Conservation (phyloP, 2,329 filamentous ascomycete genomes). For the Fusarium piperis region DNA sequence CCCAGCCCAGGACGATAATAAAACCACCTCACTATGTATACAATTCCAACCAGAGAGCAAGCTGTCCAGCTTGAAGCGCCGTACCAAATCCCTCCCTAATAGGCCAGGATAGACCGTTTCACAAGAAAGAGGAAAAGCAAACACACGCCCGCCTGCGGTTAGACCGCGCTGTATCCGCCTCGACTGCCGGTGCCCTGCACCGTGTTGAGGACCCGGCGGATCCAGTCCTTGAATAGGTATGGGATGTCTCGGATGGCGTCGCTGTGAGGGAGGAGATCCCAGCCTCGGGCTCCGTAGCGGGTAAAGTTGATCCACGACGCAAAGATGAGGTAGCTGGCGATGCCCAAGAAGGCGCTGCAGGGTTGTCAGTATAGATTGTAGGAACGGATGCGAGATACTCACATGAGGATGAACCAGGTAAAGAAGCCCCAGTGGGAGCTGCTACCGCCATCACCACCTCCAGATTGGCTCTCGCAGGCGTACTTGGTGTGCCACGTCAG, state of each 20-base stretch:
- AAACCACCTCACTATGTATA: slow-evolving; percentile 36
- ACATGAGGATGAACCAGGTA: slow-evolving; percentile 96
- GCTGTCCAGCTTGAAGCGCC: slow-evolving; percentile 42
- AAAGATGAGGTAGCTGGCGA: slow-evolving; percentile 93
- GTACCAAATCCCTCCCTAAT: slow-evolving; percentile 6
- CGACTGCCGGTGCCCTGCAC: slow-evolving; percentile 85
- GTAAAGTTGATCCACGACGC: slow-evolving; percentile 99
- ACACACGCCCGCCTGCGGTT: slow-evolving; percentile 39
- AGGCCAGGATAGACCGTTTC: background rate
- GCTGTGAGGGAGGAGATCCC: slow-evolving; percentile 92
- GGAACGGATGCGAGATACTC: slow-evolving; percentile 51
- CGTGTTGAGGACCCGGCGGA: slow-evolving; percentile 80
- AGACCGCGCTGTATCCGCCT: slow-evolving; percentile 95
- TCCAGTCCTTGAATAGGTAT: slow-evolving; percentile 91
- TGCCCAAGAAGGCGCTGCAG: slow-evolving; percentile 82
- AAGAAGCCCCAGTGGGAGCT: slow-evolving; percentile 89
- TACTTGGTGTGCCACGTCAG: slow-evolving; percentile 89
- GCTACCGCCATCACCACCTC: slow-evolving; percentile 54
- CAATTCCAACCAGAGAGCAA: slow-evolving; percentile 36
- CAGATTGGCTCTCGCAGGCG: slow-evolving; percentile 74
- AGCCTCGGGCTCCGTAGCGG: slow-evolving; percentile 92
- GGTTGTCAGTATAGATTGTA: slow-evolving; percentile 33
- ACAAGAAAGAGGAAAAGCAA: slow-evolving; percentile 3
- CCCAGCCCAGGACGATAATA: background rate
- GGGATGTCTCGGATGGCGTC: slow-evolving; percentile 93